phyloP scores from a whole-genome alignment of 1,284 basidiomycete species.

The Papiliotrema terrestris region DNA sequence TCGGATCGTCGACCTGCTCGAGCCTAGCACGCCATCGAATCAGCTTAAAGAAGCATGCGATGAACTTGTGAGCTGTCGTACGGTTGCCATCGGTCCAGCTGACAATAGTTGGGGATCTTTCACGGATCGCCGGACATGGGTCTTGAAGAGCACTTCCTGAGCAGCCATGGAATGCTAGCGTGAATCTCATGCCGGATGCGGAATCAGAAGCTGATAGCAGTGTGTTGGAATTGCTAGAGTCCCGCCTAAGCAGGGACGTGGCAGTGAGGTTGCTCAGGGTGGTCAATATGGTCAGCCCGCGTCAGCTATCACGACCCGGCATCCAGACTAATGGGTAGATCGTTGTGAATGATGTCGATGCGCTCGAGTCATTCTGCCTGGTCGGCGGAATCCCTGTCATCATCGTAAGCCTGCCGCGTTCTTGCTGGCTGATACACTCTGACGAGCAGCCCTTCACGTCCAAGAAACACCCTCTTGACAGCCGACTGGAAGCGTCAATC shows the following conservation, averaged over 20 bases:
- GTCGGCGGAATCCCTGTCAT: constrained; percentile 90
- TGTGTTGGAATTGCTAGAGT: constrained; percentile 86
- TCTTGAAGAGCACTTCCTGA: constrained; percentile 82
- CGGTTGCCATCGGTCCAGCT: background rate
- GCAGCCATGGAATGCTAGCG: constrained; percentile 89
- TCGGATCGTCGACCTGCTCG: constrained; percentile 79
- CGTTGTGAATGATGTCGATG: constrained; percentile 76
- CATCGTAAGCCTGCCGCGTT: constrained; percentile 59
- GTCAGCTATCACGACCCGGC: too few species aligned
- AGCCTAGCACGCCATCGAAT: constrained; percentile 72
- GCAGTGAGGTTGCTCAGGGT: constrained; percentile 79
- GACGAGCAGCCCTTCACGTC: constrained; percentile 77
- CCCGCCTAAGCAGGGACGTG: constrained; percentile 72
- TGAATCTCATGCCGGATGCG: constrained; percentile 15
- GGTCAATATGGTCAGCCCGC: constrained; percentile 84
- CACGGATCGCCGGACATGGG: constrained; percentile 69
- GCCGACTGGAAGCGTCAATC: constrained; percentile 88
- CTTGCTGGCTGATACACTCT: background rate
- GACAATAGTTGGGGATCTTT: constrained; percentile 65
- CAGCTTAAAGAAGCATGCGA: constrained; percentile 78
- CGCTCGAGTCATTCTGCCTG: constrained; percentile 91
- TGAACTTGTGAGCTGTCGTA: constrained; percentile 63
- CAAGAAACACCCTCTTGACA: constrained; percentile 89
- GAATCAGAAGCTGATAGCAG: constrained; percentile 9
- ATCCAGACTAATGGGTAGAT: too few species aligned